Evolutionary conservation across 768 basidiomycete species (phyloP).

Genomic region (Collybia sp.): DNA sequence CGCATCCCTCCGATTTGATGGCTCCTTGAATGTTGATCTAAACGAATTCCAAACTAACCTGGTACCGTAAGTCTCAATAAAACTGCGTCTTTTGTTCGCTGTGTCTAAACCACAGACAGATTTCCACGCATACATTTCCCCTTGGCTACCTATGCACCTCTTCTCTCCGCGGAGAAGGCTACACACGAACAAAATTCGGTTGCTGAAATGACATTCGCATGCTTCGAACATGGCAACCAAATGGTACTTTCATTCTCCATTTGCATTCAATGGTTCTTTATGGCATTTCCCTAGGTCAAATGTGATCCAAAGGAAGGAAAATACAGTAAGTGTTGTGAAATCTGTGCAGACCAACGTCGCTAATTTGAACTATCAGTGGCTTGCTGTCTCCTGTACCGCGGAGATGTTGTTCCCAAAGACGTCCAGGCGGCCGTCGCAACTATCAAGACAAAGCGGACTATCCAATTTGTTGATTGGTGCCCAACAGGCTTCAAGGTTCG

Average conservation of each 20-base stretch:
- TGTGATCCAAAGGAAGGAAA: conserved; percentile 98
- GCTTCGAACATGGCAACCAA: conserved; percentile 95
- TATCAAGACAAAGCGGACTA: conserved; percentile 97
- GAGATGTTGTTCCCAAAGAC: conserved; percentile 97
- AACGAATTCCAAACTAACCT: conserved; percentile 99
- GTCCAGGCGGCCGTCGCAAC: conserved; percentile 87
- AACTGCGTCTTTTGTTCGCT: conserved; percentile 5
- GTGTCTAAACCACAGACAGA: conserved; percentile 30
- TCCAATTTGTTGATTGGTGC: conserved; percentile 98
- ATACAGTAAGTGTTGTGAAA: conserved; percentile 68
- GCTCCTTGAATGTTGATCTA: conserved; percentile 94
- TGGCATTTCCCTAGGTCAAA: conserved; percentile 30
- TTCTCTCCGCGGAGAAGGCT: conserved; percentile 94
- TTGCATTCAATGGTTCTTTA: background rate
- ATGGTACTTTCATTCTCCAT: conserved; percentile 48
- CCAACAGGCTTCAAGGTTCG: conserved; percentile 90
- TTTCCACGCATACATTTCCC: conserved; percentile 99
- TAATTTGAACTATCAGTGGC: conserved; percentile 56
- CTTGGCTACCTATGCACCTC: conserved; percentile 91
- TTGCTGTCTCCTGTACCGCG: conserved; percentile 88
- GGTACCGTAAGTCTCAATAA: conserved; percentile 69
- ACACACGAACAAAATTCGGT: conserved; percentile 97
- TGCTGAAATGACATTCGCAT: conserved; percentile 96
- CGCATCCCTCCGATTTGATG: conserved; percentile 95
- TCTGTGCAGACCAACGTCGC: background rate